These are phyloP conservation scores for Lodderomyces metapsilosis DNA, from an alignment of 1,139 yeast genomes.

Conservation along the genomic window DNA sequence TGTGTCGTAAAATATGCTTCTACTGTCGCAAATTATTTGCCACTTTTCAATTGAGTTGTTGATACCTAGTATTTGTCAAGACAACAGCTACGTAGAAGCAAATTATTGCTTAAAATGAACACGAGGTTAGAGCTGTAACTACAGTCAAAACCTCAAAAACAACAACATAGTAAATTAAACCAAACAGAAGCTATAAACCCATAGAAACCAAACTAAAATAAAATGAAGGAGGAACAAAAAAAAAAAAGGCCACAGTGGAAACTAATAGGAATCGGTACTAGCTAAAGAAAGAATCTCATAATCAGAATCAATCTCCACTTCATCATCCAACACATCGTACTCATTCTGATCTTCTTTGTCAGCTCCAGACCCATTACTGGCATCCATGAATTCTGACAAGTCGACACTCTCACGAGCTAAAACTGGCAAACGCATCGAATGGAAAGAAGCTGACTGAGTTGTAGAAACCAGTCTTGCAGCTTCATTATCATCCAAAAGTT, in stretches of 20 bases:
- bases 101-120: no score
- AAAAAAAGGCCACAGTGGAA: neutral
- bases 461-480: slow-evolving; percentile 1
- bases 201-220: no score
- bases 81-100: no score
- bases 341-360: slow-evolving; percentile 17
- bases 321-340: slow-evolving; percentile 34
- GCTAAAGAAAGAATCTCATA: slow-evolving; percentile 39
- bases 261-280: slow-evolving; percentile 12
- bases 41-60: no score
- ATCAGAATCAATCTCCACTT: slow-evolving; percentile 34
- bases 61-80: no score
- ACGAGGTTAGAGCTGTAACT: neutral
- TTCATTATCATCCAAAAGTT: neutral
- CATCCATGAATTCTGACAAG: slow-evolving; percentile 25
- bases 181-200: no score
- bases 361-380: slow-evolving; percentile 9
- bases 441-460: slow-evolving; percentile 20
- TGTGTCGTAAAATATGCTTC: no score
- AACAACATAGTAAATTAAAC: neutral
- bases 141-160: neutral
- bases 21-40: no score
- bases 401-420: slow-evolving; percentile 30
- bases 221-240: neutral
- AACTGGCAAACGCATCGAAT: slow-evolving; percentile 36